These are phyloP conservation scores for Amphibolis antarctica DNA, from an alignment of 106 monocot species.

Conservation along the genomic window DNA sequence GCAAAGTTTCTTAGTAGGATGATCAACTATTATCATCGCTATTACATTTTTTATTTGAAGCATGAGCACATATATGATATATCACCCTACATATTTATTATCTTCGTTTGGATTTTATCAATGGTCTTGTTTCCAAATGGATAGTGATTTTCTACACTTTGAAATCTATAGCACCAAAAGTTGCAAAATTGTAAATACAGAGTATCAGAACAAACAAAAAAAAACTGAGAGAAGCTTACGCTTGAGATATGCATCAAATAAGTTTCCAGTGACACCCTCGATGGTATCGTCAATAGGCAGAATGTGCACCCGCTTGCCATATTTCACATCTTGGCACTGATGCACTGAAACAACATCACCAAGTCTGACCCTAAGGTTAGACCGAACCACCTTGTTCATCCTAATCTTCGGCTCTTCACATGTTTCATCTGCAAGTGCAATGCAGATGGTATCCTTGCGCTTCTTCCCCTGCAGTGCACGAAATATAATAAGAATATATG, in stretches of 20 bases:
- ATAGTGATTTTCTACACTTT: too few species aligned
- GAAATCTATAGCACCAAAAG: too few species aligned
- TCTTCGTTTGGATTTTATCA: too few species aligned
- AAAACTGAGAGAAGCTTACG: slow-evolving; percentile 24
- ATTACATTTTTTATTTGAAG: too few species aligned
- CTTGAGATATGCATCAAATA: slow-evolving; percentile 68
- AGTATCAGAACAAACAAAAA: background rate
- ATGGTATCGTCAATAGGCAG: slow-evolving; percentile 67
- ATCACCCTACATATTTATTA: too few species aligned
- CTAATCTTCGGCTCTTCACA: slow-evolving; percentile 73
- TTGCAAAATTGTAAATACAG: background rate
- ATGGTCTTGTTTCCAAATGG: too few species aligned
- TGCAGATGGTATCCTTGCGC: slow-evolving; percentile 75
- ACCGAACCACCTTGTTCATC: slow-evolving; percentile 72
- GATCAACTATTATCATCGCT: too few species aligned
- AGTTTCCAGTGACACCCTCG: slow-evolving; percentile 70
- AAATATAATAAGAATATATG: background rate
- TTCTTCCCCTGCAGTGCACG: slow-evolving; percentile 53
- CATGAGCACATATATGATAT: too few species aligned
- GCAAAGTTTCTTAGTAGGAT: too few species aligned
- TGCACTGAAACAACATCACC: slow-evolving; percentile 77
- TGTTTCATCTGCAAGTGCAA: slow-evolving; percentile 66
- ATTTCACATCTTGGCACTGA: slow-evolving; percentile 78
- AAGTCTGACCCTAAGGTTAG: slow-evolving; percentile 59
- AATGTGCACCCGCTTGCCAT: slow-evolving; percentile 73